Conservation (phyloP, 2,329 filamentous ascomycete genomes). For the Fusarium decemcellulare region DNA sequence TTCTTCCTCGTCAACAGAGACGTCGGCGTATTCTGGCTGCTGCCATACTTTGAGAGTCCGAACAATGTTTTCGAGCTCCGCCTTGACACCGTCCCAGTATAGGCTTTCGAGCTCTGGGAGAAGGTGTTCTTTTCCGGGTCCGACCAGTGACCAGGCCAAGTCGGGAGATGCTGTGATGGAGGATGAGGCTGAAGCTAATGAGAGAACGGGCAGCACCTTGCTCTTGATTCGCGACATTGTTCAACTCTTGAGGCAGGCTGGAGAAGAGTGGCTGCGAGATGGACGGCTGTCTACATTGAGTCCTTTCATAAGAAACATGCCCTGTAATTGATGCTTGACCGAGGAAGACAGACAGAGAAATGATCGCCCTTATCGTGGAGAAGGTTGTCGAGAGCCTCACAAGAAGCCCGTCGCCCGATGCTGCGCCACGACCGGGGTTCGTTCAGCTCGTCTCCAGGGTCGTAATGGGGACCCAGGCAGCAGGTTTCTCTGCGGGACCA, state of each 20-base stretch:
- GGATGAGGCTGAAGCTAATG: constrained; percentile 11
- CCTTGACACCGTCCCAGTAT: constrained; percentile 42
- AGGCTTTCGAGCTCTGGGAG: constrained; percentile 33
- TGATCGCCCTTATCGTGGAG: constrained; percentile 2
- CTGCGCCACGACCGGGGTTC: constrained; percentile 30
- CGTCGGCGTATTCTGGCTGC: constrained; percentile 27
- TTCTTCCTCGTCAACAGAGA: constrained; percentile 31
- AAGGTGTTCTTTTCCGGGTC: constrained; percentile 31
- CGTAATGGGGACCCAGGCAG: constrained; percentile 21
- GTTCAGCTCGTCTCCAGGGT: constrained; percentile 27
- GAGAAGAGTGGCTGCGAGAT: no score
- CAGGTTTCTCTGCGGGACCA: constrained; percentile 20
- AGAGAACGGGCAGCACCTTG: constrained; percentile 32
- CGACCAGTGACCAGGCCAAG: constrained; percentile 28
- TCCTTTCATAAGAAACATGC: background rate
- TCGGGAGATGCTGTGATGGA: constrained; percentile 35
- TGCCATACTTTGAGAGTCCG: constrained; percentile 40
- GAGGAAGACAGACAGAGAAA: background rate
- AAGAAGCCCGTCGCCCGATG: constrained; percentile 21
- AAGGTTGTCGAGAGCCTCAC: constrained; percentile 16
- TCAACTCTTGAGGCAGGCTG: background rate
- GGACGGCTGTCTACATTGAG: no score
- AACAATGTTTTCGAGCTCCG: constrained; percentile 43
- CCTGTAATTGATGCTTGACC: background rate
- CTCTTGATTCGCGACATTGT: constrained; percentile 33